Evolutionary conservation across 1,284 basidiomycete genomes (phyloP), one percentile per base, ranked within the genome.

Genomic region (Austroboletus niveus): DNA sequence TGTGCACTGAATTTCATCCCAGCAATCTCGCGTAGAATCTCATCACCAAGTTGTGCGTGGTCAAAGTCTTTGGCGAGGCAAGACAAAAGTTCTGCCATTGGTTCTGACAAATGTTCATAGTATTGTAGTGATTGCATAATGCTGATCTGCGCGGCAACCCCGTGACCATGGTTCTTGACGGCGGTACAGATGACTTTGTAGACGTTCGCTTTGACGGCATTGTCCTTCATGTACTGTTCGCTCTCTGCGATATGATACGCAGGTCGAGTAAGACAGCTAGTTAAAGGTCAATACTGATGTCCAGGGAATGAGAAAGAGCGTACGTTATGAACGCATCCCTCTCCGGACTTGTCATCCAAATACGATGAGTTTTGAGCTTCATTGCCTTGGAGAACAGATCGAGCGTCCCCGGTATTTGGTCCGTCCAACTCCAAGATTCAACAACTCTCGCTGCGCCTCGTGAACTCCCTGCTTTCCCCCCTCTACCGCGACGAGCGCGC

Each of bases 51-150:
- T 65, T 95, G 92, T 5, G 85, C 76, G 60, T 94, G 85, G 69
- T 98, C 94, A 63, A 90, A 98, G 52, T 97, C 90, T 58, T 87
- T 87, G 15, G 87, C 82, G 42, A 98, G 79, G 41, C 89, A 75
- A 30, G 83, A 79, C 8, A 98, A 79, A 35, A 93, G 85, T 60
- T 98, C 94, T 0, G 95, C 95, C 87, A 98, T 92, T 0, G 90
- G 87, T 64, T 98, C 95, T 0, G 91, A 85, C 29, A 98, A 81
- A 67, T 98, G 95, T 62, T 99, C 96, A 62, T 88, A 93, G 71
- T 96, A 97, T 55, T 96, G 94, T 12, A 99, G 75, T 50, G 84
- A 85, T 68, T 98, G 94, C 71, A 95, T 89, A 69, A 99, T 92
- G 55, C 82, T 84, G 50, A 92, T 95, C 64, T 97, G 94, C 0